Base-by-base conservation (phyloP, 2,329 filamentous ascomycete genomes). In the Colletotrichum endophyticum region DNA sequence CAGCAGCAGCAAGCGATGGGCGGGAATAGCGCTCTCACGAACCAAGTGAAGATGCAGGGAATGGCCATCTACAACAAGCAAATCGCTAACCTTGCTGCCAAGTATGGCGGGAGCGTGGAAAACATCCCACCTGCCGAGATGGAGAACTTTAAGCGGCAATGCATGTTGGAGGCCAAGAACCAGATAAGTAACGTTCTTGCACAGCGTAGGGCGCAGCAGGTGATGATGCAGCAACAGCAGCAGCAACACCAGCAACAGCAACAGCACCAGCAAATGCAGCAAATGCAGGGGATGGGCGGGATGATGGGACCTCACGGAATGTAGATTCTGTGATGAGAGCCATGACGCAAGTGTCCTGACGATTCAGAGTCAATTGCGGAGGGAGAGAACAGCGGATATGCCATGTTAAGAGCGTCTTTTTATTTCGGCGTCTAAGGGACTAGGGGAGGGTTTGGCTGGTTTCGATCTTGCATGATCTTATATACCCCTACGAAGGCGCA, bases 221-320 rank as follows among this genome's bases (percentile, higher is more conserved):
- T 83, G 72, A 79, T 86, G 79, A 69, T 84, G 75, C 86, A 86
- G 76, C 86, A 86, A 62, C 84, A 84, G 36, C 78, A 78, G 57
- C 77, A 80, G 56, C 84, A 85, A 66, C 73, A 81, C 61, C 75
- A 77, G 44, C 82, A 84, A 34, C 83, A 85, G 59, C 74, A 81
- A 59, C 75, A 77, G 39, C 82, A 84, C 34, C 83, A 85, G 5
- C 66, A 53, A 22, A 53, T 53, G 44, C 44, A 69, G 28, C 62
- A 84, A 36, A 88, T 91, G 85, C 88, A 90, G 75, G 87, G 87
- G 8, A 90, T 91, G 87, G 86, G 88, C 70, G 86, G 87, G 30
- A 91, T 91, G 87, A 89, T 90, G 88, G 87, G 87, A 15, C 85
- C 85, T 25, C 87, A 89, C 78, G 87, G 86, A 53, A 89, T 89